Evolutionary conservation across 345 rosid genomes (phyloP), one percentile per base, ranked within the genome.

Genomic region (Populus simonii): DNA sequence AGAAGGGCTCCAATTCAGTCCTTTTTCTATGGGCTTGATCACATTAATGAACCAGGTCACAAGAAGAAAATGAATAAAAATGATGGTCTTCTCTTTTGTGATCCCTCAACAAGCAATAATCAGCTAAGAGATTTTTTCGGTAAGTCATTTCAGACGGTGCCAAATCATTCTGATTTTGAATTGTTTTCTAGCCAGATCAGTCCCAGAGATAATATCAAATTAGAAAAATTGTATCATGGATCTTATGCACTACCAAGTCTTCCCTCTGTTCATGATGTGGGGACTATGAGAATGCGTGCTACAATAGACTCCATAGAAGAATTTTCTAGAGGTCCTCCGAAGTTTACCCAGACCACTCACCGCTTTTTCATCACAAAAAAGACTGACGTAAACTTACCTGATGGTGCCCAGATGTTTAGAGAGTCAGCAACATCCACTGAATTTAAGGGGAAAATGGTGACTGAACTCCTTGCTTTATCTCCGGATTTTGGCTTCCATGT

Each of bases 211-310:
- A 61, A 31, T 7, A 65, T 66, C 16, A 73, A 80, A 80, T 61
- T 47, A 2, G 79, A 71, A 71, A 78, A 80, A 17, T 61, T 65
- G 29, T 62, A 68, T 75, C 70, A 78, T 35, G 76, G 72, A 68
- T 76, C 76, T 66, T 80, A 25, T 76, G 82, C 85, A 12, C 73
- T 72, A 67, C 86, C 85, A 18, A 76, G 80, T 70, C 45, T 71
- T 25, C 55, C 86, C 6, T 49, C 87, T 66, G 69, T 80, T 55
- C 78, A 68, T 66, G 89, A 85, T 83, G 79, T 73, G 59, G 83
- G 82, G 70, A 82, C 83, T 38, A 85, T 86, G 93, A 87, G 90
- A 84, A 84, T 87, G 66, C 71, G 79, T 63, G 39, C 96, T 8
- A 71, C 85, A 10, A 78, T 77, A 74, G 95, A 85, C 79, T 81